These are phyloP conservation scores for Bocquillonia castaneifolia DNA, from an alignment of 441 rosid species.

Conservation along the genomic window DNA sequence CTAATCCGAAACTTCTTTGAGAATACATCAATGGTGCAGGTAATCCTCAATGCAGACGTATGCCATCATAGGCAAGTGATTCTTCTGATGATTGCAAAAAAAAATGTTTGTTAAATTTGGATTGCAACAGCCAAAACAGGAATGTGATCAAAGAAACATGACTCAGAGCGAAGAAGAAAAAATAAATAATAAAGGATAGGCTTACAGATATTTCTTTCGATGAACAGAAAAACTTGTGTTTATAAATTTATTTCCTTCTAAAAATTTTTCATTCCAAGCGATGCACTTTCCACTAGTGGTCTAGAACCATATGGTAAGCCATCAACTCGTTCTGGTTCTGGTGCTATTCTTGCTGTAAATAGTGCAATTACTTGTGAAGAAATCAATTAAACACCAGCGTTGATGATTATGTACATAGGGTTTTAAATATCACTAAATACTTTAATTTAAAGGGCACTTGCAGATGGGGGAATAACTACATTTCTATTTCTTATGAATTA, in stretches of 20 bases:
- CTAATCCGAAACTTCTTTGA: constrained; percentile 79
- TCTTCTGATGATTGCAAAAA: not conserved
- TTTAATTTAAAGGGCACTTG: not conserved
- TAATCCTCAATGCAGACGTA: constrained; percentile 18
- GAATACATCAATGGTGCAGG: constrained; percentile 87
- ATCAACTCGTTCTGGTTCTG: not conserved
- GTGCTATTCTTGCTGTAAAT: not conserved
- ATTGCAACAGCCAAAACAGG: not conserved
- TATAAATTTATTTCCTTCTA: not conserved
- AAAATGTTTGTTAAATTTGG: not conserved
- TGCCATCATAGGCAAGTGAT: not conserved
- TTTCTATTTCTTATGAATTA: not conserved
- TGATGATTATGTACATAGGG: not conserved
- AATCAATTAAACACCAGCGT: not conserved
- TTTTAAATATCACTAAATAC: not conserved
- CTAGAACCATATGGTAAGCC: not conserved
- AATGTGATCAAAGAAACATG: not conserved
- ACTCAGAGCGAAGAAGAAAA: not conserved
- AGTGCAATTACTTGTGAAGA: not conserved
- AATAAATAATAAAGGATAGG: not conserved
- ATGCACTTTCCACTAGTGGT: not conserved
- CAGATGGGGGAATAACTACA: not conserved
- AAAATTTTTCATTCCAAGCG: not conserved
- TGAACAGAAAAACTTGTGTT: not conserved
- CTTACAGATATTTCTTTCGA: not conserved